Conservation (phyloP, 140 eudicot species). For the Anethum foeniculum region DNA sequence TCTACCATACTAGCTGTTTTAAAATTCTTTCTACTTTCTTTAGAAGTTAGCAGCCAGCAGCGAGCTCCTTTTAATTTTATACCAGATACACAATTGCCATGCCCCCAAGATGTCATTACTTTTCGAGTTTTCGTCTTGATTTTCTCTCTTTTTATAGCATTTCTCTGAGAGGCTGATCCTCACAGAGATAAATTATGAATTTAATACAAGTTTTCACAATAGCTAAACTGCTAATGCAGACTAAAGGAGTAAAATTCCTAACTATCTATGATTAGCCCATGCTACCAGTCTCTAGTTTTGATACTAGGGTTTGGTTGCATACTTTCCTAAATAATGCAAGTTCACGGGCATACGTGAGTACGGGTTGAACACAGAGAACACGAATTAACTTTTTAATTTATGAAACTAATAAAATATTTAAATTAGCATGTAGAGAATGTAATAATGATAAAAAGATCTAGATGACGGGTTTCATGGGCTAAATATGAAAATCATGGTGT, state of each 20-base stretch:
- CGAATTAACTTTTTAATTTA: no score
- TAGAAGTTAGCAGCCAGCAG: neutral
- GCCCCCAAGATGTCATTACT: neutral
- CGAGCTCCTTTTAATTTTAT: neutral
- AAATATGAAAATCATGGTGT: no score
- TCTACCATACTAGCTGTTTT: neutral
- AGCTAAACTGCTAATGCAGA: neutral
- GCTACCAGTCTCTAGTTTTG: neutral
- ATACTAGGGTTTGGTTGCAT: neutral
- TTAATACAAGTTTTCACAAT: neutral
- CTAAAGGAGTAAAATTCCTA: neutral
- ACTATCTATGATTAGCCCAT: neutral
- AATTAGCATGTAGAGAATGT: no score
- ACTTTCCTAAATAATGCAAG: neutral
- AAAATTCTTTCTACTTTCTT: neutral
- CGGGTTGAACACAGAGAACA: no score
- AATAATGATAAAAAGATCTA: no score
- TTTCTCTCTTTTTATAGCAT: no score
- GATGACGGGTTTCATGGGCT: no score
- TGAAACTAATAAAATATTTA: no score
- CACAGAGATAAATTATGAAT: neutral
- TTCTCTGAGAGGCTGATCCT: neutral
- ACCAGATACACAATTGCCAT: no score
- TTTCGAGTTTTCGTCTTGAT: neutral
- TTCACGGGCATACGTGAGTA: no score